phyloP scores from a whole-genome alignment of 345 rosid genomes.

The Gossypium bickii region DNA sequence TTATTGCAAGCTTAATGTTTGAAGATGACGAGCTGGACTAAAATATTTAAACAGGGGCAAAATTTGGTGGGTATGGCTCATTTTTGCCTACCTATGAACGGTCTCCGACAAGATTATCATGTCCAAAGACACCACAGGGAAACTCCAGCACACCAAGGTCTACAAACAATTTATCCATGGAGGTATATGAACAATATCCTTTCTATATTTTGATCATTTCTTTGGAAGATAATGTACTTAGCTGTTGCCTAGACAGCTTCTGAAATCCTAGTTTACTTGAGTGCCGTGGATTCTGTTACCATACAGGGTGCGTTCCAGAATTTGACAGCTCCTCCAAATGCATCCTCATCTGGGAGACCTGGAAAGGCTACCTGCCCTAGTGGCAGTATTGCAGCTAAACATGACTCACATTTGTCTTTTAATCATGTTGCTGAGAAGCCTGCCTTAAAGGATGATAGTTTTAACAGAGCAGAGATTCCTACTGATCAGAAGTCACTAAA shows the following conservation, averaged over 20 bases:
- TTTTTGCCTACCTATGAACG: conserved; percentile 54
- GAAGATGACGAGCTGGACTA: conserved; percentile 16
- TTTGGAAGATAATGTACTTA: conserved; percentile 10
- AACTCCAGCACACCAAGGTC: conserved; percentile 28
- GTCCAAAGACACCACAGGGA: conserved; percentile 33
- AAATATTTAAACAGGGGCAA: conserved; percentile 48
- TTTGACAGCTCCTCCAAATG: conserved; percentile 32
- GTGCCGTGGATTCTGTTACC: conserved; percentile 22
- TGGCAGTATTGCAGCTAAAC: conserved; percentile 31
- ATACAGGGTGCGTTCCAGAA: conserved; percentile 46
- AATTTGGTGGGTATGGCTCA: conserved; percentile 59
- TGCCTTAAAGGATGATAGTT: conserved; percentile 29
- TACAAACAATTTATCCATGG: conserved; percentile 29
- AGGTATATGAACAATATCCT: conserved; percentile 35
- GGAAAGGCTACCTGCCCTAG: conserved; percentile 19
- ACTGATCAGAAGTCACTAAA: conserved; percentile 41
- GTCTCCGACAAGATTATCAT: conserved; percentile 23
- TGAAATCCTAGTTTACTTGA: conserved; percentile 20
- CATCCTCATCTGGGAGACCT: conserved; percentile 19
- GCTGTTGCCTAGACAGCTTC: conserved; percentile 11
- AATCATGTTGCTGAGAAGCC: conserved; percentile 25
- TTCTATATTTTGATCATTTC: conserved; percentile 8
- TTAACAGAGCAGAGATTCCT: conserved; percentile 24
- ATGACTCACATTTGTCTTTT: conserved; percentile 25
- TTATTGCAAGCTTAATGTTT: conserved; percentile 1